Evolutionary conservation across 1,139 yeast species (phyloP), one percentile per base, ranked within the genome.

Genomic region (Hansenula anomala): DNA sequence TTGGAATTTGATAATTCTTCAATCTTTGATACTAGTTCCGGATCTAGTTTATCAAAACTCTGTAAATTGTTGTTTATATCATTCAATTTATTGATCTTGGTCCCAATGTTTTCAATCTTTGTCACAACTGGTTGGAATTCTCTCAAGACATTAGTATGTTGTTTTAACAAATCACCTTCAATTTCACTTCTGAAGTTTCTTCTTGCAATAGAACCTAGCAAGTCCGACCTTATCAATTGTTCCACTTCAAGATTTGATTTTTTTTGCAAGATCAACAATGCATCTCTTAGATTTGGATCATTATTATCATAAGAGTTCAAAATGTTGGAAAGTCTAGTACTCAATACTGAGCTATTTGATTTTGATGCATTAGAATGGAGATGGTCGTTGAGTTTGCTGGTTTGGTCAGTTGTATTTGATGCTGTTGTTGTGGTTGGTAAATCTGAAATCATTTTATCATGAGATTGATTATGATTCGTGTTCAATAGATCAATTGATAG

Each of bases 91-190:
- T 59, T 50, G 19, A 69, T 47, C n/a, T 58, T 54, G 2, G 46
- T 35, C 3, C 58, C 54, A 28, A 71, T 42, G 13, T 47, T 48
- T 10, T 45, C 47, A 19, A 54, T 55, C 22, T 45, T 69, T 36
- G 63, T 65, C 13, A 79, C 71, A 11, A 78, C 66, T 3, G 84
- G 80, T 40, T 69, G 73, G 49, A 80, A 86, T 40, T 78, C 85
- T 48, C 75, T 78, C 39, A 89, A 64, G 0, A 78, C 67, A 14
- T 61, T 54, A 5, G 76, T 64, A 49, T 86, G 87, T 39, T 76
- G 76, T 46, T 73, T 76, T 41, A 88, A 65, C 32, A 87, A 65
- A 42, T 85, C 89, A n/a, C 69, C 69, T 52, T 88, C 96, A 14
- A 88, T 68, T 37, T 75, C 77, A 33, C 88, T 78, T 39, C 88